A percentile compares a stretch with the other conserved stretches of the same genome.
These are phyloP conservation scores for Ascochyta lentis DNA, from an alignment of 2,329 filamentous ascomycete genomes.

Conservation along the genomic window DNA sequence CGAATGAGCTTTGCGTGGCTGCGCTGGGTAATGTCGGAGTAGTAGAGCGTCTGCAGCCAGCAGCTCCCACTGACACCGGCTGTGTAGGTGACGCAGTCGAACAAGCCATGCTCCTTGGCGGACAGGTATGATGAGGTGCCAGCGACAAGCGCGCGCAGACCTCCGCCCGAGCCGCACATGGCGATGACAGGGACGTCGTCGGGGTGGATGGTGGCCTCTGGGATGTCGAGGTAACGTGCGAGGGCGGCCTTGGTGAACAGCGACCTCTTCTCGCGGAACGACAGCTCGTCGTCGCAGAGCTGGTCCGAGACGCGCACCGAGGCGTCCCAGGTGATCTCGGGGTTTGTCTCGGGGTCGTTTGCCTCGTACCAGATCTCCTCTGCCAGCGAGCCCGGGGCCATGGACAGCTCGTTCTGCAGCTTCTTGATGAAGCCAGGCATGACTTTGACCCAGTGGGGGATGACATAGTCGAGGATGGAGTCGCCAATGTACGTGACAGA, in stretches of 20 bases:
- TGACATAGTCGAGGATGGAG: constrained; percentile 71
- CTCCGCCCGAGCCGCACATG: constrained; percentile 92
- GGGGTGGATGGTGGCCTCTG: constrained; percentile 82
- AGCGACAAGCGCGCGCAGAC: constrained; percentile 86
- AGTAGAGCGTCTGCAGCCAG: constrained; percentile 89
- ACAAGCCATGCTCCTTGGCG: constrained; percentile 82
- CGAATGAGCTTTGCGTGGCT: constrained; percentile 75
- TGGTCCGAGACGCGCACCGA: constrained; percentile 80
- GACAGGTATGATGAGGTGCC: constrained; percentile 88
- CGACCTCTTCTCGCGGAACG: constrained; percentile 73
- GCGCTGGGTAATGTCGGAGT: constrained; percentile 76
- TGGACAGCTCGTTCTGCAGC: constrained; percentile 84
- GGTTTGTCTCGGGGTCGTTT: constrained; percentile 80
- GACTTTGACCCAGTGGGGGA: constrained; percentile 81
- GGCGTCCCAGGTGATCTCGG: constrained; percentile 84
- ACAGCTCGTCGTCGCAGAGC: constrained; percentile 82
- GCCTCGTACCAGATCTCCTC: constrained; percentile 95
- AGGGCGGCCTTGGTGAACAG: constrained; percentile 74
- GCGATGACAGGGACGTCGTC: constrained; percentile 94
- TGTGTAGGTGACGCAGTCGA: constrained; percentile 94
- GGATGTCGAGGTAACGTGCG: constrained; percentile 79
- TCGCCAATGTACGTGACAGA: constrained; percentile 52
- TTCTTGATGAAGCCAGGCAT: constrained; percentile 81
- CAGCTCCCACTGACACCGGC: constrained; percentile 95
- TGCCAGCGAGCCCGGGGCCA: constrained; percentile 85